Base-by-base conservation (phyloP, 768 basidiomycete species). In the Tephrocybe sp. region DNA sequence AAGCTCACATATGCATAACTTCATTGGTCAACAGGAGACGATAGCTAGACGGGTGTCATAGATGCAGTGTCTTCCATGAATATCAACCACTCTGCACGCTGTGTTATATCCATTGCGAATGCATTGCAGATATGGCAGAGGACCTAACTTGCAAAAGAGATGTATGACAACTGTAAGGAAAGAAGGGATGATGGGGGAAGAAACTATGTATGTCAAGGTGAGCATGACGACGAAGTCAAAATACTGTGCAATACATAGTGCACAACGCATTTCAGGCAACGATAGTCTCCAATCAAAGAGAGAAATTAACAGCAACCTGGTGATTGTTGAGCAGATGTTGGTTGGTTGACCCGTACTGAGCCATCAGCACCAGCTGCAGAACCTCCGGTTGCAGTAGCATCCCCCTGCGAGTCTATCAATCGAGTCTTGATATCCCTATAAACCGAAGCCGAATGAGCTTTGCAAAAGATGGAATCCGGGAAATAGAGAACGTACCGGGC, bases 341-440 rank as follows among this genome's bases (percentile, higher is more conserved):
- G 56, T 46, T 56, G 83, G 60, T 80, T 83, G 55, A 87, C 84
- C 54, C 78, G 79, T 38, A 88, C 79, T 16, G 84, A 78, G 29
- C 82, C 84, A 33, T 80, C 76, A 13, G 70, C 59, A n/a, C 70
- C 60, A 27, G 73, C 58, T 15, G 68, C 65, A 27, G 69, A 71
- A 24, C 63, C 47, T 12, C 76, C 63, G 33, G 70, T 73, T 18
- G 70, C 68, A 16, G 73, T 67, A 19, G 74, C 73, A 40, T 89
- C 88, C 19, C 80, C 85, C 69, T 91, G 88, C 11, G 94, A 92
- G 69, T 98, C 97, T 64, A 98, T 97, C 57, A 98, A 77, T 40
- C 97, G 91, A 42, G 91, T 80, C 76, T 98, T 99, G 79, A 98
- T 97, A 65, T 97, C 95, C 64, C 95, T 94, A 30, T 92, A 33